A percentile compares a stretch with the other conserved stretches of the same genome.
These are phyloP conservation scores for Phragmites australis DNA, from an alignment of 176 grass and related monocot genomes.

Conservation along the genomic window DNA sequence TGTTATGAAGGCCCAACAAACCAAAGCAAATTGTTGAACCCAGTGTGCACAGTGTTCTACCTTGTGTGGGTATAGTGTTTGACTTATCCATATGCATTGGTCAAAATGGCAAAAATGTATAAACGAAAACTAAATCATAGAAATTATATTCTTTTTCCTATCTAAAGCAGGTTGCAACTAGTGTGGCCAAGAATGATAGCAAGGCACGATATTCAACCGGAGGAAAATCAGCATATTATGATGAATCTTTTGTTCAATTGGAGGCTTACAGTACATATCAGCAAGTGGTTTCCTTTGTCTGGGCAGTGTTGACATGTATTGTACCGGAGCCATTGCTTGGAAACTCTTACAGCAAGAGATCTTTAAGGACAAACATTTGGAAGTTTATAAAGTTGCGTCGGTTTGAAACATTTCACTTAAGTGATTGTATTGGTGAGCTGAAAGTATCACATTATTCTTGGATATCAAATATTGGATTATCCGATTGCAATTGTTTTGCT, in stretches of 20 bases:
- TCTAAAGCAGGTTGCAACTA: slow-evolving; percentile 16
- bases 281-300: slow-evolving; percentile 80
- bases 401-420: slow-evolving; percentile 58
- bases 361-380: slow-evolving; percentile 72
- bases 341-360: slow-evolving; percentile 64
- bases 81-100: slow-evolving; percentile 3
- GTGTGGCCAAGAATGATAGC: neutral
- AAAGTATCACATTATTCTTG: slow-evolving; percentile 66
- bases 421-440: slow-evolving; percentile 61
- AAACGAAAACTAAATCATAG: slow-evolving; percentile 24
- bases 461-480: slow-evolving; percentile 62
- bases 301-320: slow-evolving; percentile 69
- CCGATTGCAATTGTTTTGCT: slow-evolving; percentile 55
- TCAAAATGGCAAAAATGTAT: slow-evolving; percentile 3
- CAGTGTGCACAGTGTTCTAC: neutral
- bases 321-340: slow-evolving; percentile 72
- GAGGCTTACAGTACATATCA: slow-evolving; percentile 68
- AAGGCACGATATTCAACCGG: neutral
- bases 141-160: slow-evolving; percentile 1
- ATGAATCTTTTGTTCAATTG: slow-evolving; percentile 42
- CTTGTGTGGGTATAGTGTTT: neutral
- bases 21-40: slow-evolving; percentile 11
- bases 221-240: slow-evolving; percentile 27
- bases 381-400: slow-evolving; percentile 72
- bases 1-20: slow-evolving; percentile 21